These are phyloP conservation scores for Elsinoe perseae DNA, from an alignment of 2,329 filamentous ascomycete species.

Conservation along the genomic window DNA sequence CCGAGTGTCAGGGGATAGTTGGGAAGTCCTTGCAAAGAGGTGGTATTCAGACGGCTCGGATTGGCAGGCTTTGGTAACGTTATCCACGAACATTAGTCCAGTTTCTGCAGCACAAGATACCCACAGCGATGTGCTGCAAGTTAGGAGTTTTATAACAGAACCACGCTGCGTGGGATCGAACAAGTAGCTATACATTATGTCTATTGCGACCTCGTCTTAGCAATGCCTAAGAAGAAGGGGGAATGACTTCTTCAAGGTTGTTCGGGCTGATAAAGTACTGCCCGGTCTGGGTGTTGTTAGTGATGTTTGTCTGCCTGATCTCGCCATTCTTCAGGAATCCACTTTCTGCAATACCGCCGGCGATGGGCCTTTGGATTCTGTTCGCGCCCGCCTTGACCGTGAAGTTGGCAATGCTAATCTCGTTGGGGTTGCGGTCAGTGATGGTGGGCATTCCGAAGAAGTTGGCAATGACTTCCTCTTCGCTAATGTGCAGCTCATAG, in stretches of 20 bases:
- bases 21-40: no score
- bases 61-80: no score
- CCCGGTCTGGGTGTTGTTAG: conserved; percentile 30
- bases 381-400: conserved; percentile 58
- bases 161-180: no score
- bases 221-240: not conserved
- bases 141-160: no score
- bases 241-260: not conserved
- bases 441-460: conserved; percentile 60
- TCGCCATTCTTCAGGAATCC: conserved; percentile 48
- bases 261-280: conserved; percentile 17
- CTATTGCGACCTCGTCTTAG: not conserved
- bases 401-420: conserved; percentile 62
- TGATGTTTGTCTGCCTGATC: conserved; percentile 31
- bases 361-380: conserved; percentile 45
- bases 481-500: conserved; percentile 54
- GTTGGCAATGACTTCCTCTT: conserved; percentile 51
- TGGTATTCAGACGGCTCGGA: no score
- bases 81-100: no score
- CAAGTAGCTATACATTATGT: conserved; percentile 1
- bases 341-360: conserved; percentile 45
- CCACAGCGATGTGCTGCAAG: no score
- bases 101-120: no score
- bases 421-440: conserved; percentile 52
- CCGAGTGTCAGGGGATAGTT: no score